Percentiles rank a stretch among this genome's conserved stretches.
These are phyloP conservation scores for Tillandsia leiboldiana DNA, from an alignment of 176 grass and related monocot genomes.

Conservation along the genomic window DNA sequence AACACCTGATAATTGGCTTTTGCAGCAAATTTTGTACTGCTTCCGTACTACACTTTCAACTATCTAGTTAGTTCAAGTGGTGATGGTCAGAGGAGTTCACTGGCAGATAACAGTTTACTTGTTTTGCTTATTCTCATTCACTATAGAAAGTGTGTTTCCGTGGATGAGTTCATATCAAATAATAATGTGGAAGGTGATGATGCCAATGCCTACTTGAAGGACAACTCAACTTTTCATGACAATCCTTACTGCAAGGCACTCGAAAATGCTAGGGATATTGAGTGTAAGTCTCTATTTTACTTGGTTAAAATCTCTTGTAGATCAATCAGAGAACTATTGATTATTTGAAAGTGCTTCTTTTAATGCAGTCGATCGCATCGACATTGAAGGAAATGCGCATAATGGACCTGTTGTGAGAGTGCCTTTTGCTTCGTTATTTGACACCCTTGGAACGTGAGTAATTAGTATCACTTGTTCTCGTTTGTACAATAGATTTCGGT, in stretches of 20 bases:
- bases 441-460: constrained; percentile 74
- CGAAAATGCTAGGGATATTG: constrained; percentile 70
- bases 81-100: constrained; percentile 54
- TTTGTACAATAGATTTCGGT: neutral
- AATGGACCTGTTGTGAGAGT: constrained; percentile 72
- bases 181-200: constrained; percentile 32
- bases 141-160: constrained; percentile 70
- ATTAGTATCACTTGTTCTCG: neutral
- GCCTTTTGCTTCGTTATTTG: constrained; percentile 86
- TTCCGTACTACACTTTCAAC: constrained; percentile 93
- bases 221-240: constrained; percentile 59
- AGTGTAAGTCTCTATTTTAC: constrained; percentile 48
- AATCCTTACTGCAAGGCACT: constrained; percentile 90
- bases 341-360: constrained; percentile 21
- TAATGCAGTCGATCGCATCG: constrained; percentile 75
- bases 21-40: constrained; percentile 92
- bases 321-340: constrained; percentile 18
- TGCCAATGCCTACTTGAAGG: constrained; percentile 40
- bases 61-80: constrained; percentile 61
- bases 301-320: neutral
- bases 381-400: constrained; percentile 88
- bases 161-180: constrained; percentile 37
- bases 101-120: constrained; percentile 80
- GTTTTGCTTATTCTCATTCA: constrained; percentile 84
- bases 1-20: constrained; percentile 17